Conservation (phyloP, 2,329 filamentous ascomycete genomes). For the Alternaria alternata region DNA sequence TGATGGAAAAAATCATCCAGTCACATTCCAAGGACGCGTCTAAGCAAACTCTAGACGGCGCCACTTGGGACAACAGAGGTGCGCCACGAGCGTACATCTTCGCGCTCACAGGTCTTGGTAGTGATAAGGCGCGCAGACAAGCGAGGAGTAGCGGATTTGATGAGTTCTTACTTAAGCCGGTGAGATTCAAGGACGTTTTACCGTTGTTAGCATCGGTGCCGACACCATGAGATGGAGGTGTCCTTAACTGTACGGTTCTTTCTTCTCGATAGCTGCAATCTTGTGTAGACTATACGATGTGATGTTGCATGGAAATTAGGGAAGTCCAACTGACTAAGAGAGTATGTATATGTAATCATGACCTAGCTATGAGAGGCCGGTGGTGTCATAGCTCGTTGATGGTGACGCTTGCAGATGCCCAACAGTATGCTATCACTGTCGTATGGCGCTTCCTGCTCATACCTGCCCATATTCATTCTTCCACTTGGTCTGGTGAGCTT, state of each 20-base stretch:
- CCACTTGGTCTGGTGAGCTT: neutral
- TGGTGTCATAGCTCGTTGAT: too few species aligned
- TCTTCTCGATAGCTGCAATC: neutral
- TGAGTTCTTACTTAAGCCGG: conserved; percentile 35
- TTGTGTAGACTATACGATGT: neutral
- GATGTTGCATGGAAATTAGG: neutral
- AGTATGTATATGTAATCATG: neutral
- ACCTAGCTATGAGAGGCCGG: too few species aligned
- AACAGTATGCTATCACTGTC: neutral
- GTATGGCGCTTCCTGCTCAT: neutral
- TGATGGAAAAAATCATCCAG: neutral
- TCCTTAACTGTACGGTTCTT: neutral
- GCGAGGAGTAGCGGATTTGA: conserved; percentile 31
- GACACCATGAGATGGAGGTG: neutral
- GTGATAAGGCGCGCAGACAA: conserved; percentile 19
- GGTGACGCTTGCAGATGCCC: neutral
- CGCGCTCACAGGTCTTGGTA: conserved; percentile 38
- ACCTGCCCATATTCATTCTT: neutral
- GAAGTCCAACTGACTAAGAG: neutral
- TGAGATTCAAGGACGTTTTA: conserved; percentile 28
- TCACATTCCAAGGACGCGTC: neutral
- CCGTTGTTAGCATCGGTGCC: conserved; percentile 8
- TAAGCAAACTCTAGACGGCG: neutral
- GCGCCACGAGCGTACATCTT: conserved; percentile 12
- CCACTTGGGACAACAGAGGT: neutral